phyloP scores from a whole-genome alignment of 2,329 filamentous ascomycete genomes.

The Coccinonectria pachysandricola region DNA sequence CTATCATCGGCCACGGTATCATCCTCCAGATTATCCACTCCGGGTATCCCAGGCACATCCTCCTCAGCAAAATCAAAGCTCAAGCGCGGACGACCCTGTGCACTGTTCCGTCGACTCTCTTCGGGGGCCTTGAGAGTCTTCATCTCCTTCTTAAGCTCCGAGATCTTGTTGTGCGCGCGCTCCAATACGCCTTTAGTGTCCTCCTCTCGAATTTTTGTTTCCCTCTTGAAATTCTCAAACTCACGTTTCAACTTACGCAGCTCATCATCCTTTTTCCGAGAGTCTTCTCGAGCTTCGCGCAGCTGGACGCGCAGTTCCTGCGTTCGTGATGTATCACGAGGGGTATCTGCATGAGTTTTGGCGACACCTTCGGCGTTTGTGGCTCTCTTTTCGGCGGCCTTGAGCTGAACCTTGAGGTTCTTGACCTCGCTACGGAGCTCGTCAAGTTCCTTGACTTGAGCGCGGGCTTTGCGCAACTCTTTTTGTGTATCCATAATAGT shows the following conservation, averaged over 20 bases:
- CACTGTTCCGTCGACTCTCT: slow-evolving; percentile 1
- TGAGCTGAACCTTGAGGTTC: slow-evolving; percentile 40
- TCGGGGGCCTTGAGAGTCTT: slow-evolving; percentile 30
- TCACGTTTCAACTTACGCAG: slow-evolving; percentile 39
- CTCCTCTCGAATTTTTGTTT: slow-evolving; percentile 41
- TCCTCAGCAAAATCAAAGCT: slow-evolving; percentile 21
- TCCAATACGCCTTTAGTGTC: slow-evolving; percentile 46
- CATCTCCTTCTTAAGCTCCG: slow-evolving; percentile 44
- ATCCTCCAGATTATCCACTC: too few species aligned
- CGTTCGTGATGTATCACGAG: slow-evolving; percentile 16
- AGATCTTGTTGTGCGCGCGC: slow-evolving; percentile 46
- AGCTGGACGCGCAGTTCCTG: slow-evolving; percentile 33
- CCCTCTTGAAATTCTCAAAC: slow-evolving; percentile 43
- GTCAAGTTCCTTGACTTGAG: slow-evolving; percentile 42
- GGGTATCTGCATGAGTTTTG: slow-evolving; percentile 14
- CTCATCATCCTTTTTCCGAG: slow-evolving; percentile 37
- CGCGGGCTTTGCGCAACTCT: slow-evolving; percentile 43
- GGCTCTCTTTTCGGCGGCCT: slow-evolving; percentile 34
- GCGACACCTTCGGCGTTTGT: slow-evolving; percentile 27
- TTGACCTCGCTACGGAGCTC: slow-evolving; percentile 43
- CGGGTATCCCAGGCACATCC: too few species aligned
- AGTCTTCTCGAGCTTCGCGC: slow-evolving; percentile 33
- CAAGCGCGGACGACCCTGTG: slow-evolving; percentile 8
- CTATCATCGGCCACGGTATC: slow-evolving; percentile 11
- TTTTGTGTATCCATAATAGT: slow-evolving; percentile 42